phyloP scores from a whole-genome alignment of 768 basidiomycete species.

The Arthromyces matolae region DNA sequence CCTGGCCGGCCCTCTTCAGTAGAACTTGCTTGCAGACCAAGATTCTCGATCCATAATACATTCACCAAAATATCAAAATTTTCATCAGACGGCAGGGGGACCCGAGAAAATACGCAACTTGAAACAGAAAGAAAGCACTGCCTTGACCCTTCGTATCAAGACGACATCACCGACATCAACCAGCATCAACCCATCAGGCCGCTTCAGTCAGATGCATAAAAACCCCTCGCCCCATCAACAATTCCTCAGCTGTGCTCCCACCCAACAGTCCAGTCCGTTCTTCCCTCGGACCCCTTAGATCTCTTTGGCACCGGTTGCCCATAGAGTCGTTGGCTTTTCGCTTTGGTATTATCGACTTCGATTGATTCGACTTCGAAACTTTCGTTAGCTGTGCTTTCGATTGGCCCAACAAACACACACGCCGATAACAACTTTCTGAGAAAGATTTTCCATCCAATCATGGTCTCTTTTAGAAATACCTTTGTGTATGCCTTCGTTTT shows the following conservation, averaged over 20 bases:
- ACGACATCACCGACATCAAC: not conserved
- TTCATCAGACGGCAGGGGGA: too few species aligned
- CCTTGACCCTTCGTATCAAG: not conserved
- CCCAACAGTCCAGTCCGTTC: conserved; percentile 5
- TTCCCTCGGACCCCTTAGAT: conserved; percentile 3
- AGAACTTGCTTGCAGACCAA: too few species aligned
- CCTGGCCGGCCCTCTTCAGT: too few species aligned
- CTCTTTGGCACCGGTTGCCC: conserved; percentile 21
- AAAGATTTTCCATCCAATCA: conserved; percentile 11
- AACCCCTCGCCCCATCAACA: not conserved
- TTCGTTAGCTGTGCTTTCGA: conserved; percentile 15
- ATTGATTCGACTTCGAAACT: too few species aligned
- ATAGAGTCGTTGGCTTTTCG: conserved; percentile 13
- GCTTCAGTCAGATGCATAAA: conserved; percentile 1
- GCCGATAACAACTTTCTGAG: too few species aligned
- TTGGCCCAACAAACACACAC: too few species aligned
- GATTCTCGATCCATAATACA: too few species aligned
- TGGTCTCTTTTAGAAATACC: conserved; percentile 15
- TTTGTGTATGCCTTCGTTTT: conserved; percentile 12
- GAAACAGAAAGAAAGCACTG: not conserved
- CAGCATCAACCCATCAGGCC: conserved; percentile 6
- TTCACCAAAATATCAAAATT: too few species aligned
- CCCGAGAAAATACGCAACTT: too few species aligned
- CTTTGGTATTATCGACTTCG: too few species aligned
- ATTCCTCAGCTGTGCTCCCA: conserved; percentile 17